Conservation (phyloP, 176 grass and related monocot genomes). For the Ensete glaucum region DNA sequence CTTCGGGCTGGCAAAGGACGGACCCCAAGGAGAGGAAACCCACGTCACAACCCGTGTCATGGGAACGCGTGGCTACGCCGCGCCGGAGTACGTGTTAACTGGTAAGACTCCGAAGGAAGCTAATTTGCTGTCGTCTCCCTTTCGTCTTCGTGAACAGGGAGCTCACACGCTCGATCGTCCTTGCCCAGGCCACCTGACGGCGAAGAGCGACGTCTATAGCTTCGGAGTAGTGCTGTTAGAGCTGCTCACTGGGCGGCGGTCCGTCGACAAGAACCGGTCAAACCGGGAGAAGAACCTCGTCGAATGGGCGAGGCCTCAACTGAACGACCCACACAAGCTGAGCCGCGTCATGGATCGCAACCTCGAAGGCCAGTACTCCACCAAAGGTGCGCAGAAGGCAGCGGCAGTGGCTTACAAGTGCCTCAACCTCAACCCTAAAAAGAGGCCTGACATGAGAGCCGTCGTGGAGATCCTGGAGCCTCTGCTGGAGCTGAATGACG, state of each 20-base stretch:
- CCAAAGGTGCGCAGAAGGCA: conserved; percentile 50
- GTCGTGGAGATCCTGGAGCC: conserved; percentile 63
- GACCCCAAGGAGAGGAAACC: conserved; percentile 66
- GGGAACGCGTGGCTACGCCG: conserved; percentile 78
- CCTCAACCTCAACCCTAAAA: conserved; percentile 60
- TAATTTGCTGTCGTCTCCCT: not conserved
- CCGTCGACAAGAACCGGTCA: conserved; percentile 35
- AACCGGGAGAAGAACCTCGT: conserved; percentile 58
- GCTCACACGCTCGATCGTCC: not conserved
- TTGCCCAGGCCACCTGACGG: conserved; percentile 48
- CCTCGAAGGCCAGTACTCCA: conserved; percentile 62
- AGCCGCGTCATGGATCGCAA: conserved; percentile 54
- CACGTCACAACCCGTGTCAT: conserved; percentile 85
- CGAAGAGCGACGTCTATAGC: not conserved
- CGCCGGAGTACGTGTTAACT: conserved; percentile 79
- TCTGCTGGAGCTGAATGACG: conserved; percentile 49
- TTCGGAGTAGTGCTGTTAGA: too few relatives aligned
- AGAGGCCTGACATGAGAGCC: conserved; percentile 67
- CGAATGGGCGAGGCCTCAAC: conserved; percentile 57
- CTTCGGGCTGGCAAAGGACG: conserved; percentile 88
- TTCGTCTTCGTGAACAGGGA: not conserved
- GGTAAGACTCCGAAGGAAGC: conserved; percentile 2
- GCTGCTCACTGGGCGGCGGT: conserved; percentile 37
- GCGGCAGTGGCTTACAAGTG: conserved; percentile 79
- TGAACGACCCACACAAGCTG: conserved; percentile 39